Conservation (phyloP, 73 alveolate genomes). For the Paramecium bursaria region DNA sequence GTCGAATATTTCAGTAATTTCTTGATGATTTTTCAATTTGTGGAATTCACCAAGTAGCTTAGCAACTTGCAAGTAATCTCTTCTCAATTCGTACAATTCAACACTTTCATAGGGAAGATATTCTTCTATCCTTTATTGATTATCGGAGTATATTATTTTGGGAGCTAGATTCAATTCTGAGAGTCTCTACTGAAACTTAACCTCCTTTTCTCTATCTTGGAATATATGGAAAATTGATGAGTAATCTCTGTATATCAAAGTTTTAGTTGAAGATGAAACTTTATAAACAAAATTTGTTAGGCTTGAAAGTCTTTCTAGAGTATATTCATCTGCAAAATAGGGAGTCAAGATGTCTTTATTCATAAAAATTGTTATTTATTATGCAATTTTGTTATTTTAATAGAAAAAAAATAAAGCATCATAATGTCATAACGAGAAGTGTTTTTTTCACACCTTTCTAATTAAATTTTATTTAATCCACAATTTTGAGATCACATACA, state of each 20-base stretch:
- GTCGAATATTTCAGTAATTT: background rate
- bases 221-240: background rate
- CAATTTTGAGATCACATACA: no score
- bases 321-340: no score
- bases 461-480: no score
- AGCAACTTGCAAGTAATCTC: constrained; percentile 27
- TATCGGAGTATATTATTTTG: constrained; percentile 8
- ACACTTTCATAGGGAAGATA: constrained; percentile 8
- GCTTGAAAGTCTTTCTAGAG: background rate
- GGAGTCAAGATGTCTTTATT: background rate
- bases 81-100: background rate
- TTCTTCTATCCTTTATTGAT: constrained; percentile 9
- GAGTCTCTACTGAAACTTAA: background rate
- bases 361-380: background rate
- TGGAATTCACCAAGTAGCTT: constrained; percentile 55
- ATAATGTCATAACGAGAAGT: no score
- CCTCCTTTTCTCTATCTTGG: constrained; percentile 40
- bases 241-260: constrained; percentile 14
- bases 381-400: no score
- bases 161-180: constrained; percentile 24
- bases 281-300: constrained; percentile 41
- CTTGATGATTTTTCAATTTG: constrained; percentile 7
- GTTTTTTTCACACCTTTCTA: no score
- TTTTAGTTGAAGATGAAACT: background rate
- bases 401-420: no score